Percentiles rank a stretch among this genome's conserved stretches.
phyloP scores from a whole-genome alignment of 208 protist genomes.

The Trypanosoma scelopori region DNA sequence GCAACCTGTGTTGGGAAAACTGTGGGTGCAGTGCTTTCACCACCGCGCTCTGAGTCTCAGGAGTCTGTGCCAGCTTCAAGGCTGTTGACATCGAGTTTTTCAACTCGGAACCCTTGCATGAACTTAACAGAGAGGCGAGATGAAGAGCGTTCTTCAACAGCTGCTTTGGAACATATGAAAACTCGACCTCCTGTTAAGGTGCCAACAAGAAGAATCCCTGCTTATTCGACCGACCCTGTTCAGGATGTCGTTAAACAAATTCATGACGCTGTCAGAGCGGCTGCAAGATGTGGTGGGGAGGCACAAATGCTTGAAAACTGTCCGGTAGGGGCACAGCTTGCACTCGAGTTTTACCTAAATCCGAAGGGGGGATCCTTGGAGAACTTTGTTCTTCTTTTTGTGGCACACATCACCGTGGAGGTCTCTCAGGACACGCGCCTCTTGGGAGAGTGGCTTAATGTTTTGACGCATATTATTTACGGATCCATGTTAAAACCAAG shows the following conservation, averaged over 20 bases:
- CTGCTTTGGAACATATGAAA: not conserved
- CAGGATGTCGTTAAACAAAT: conserved; percentile 4
- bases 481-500: not conserved
- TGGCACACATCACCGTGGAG: conserved; percentile 5
- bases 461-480: conserved; percentile 21
- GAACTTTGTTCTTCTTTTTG: conserved; percentile 11
- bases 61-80: not conserved
- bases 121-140: not conserved
- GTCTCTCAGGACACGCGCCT: conserved; percentile 16
- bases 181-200: conserved; percentile 2
- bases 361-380: conserved; percentile 1
- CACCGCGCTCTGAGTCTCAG: not conserved
- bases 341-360: conserved; percentile 11
- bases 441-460: conserved; percentile 15
- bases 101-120: not conserved
- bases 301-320: not conserved
- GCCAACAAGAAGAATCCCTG: conserved; percentile 5
- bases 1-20: not conserved
- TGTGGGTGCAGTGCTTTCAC: not conserved
- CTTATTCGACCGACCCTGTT: not conserved
- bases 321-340: conserved; percentile 5
- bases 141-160: not conserved
- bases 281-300: not conserved
- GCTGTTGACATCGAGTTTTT: not conserved
- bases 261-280: not conserved